Conservation (phyloP, 805 yeast species). For the Ogataea populi-albae region DNA sequence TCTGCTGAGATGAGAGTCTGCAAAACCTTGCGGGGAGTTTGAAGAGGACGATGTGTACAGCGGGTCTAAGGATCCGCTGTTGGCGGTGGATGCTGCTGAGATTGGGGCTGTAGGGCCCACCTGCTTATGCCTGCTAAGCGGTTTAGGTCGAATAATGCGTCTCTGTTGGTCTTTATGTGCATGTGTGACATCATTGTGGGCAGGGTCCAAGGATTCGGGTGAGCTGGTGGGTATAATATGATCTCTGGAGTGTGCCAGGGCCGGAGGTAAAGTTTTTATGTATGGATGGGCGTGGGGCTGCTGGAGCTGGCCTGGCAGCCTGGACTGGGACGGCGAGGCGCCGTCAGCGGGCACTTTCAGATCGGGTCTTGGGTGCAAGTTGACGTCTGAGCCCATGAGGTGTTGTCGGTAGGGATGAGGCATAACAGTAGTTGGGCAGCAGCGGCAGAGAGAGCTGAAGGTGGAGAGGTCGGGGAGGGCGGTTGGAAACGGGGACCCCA, state of each 20-base stretch:
- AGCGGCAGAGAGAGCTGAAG: not conserved
- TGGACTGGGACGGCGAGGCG: not conserved
- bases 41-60: not conserved
- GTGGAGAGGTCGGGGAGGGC: too few relatives aligned
- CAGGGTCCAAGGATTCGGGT: too few relatives aligned
- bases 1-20: too few relatives aligned
- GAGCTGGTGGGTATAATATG: too few relatives aligned
- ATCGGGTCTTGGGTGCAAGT: not conserved
- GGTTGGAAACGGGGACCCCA: too few relatives aligned
- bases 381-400: not conserved
- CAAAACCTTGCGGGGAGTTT: too few relatives aligned
- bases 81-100: not conserved
- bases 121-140: too few relatives aligned
- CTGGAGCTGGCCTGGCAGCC: not conserved
- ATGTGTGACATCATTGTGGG: too few relatives aligned
- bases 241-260: conserved; percentile 6
- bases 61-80: not conserved
- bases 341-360: not conserved
- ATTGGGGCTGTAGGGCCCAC: not conserved
- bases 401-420: conserved; percentile 2
- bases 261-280: conserved; percentile 6
- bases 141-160: too few relatives aligned
- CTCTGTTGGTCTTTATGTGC: too few relatives aligned
- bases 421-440: too few relatives aligned
- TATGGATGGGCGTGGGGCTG: conserved; percentile 6